phyloP scores from a whole-genome alignment of 768 basidiomycete species.

The Heimioporus sp. region DNA sequence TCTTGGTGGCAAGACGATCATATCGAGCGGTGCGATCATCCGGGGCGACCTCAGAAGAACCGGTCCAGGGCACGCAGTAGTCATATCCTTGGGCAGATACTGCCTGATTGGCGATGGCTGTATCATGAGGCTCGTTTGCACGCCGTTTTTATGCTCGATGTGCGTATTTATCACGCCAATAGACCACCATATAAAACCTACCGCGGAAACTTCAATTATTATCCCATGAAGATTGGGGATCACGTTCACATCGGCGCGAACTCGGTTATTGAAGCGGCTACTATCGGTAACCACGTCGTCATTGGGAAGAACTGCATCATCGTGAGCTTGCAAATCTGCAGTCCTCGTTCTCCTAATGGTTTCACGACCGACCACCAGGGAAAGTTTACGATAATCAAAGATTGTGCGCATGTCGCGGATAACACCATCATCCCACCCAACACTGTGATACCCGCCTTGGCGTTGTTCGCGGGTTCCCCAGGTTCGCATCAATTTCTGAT shows the following conservation, averaged over 20 bases:
- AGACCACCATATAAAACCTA: constrained; percentile 91
- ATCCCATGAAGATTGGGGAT: constrained; percentile 96
- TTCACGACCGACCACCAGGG: constrained; percentile 50
- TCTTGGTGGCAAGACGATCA: constrained; percentile 95
- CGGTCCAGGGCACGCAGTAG: constrained; percentile 89
- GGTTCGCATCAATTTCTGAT: constrained; percentile 44
- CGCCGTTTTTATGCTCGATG: background rate
- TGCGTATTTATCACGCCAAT: background rate
- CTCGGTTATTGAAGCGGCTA: constrained; percentile 89
- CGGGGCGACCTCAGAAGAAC: constrained; percentile 91
- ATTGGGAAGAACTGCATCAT: constrained; percentile 97
- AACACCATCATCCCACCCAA: constrained; percentile 88
- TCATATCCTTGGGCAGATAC: constrained; percentile 91
- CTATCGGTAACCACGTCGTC: constrained; percentile 90
- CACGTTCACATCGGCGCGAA: constrained; percentile 92
- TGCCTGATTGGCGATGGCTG: constrained; percentile 88
- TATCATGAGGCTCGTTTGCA: constrained; percentile 71
- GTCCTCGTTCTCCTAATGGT: background rate
- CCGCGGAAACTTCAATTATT: constrained; percentile 91
- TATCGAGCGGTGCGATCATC: constrained; percentile 85
- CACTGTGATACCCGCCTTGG: constrained; percentile 87
- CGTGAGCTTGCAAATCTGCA: constrained; percentile 43
- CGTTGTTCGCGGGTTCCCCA: constrained; percentile 86
- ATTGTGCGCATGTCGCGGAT: constrained; percentile 88
- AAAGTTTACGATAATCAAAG: constrained; percentile 95